These are phyloP conservation scores for Cladosporium sp. DNA, from an alignment of 2,329 filamentous ascomycete genomes.

Conservation along the genomic window DNA sequence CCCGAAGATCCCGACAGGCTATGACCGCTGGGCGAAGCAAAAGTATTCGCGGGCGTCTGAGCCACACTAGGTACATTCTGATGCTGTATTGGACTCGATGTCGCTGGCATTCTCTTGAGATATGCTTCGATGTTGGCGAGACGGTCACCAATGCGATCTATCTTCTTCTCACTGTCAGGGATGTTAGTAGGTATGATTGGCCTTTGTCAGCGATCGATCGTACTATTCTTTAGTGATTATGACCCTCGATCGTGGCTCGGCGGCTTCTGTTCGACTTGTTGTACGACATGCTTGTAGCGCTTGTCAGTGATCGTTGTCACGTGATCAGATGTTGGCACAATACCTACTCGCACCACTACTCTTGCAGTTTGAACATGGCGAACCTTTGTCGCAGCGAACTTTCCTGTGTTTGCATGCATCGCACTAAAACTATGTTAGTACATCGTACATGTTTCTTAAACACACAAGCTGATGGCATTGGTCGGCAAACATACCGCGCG, in stretches of 20 bases:
- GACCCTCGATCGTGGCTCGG: conserved; percentile 15
- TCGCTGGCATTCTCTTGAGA: conserved; percentile 14
- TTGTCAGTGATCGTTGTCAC: background rate
- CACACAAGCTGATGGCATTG: background rate
- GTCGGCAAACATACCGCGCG: conserved; percentile 1
- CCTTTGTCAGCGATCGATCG: background rate
- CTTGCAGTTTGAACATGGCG: conserved; percentile 15
- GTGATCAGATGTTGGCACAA: background rate
- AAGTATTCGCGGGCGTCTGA: conserved; percentile 1
- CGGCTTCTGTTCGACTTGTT: background rate
- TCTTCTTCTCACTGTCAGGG: conserved; percentile 21
- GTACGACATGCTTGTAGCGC: conserved; percentile 12
- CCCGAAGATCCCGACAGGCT: conserved; percentile 4
- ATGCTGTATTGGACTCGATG: conserved; percentile 8
- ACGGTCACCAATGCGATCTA: conserved; percentile 20
- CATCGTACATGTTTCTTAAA: background rate
- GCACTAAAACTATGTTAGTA: conserved; percentile 7
- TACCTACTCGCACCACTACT: conserved; percentile 13
- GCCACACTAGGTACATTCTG: conserved; percentile 3
- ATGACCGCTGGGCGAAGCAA: conserved; percentile 10
- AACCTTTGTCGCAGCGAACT: conserved; percentile 16
- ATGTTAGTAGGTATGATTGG: background rate
- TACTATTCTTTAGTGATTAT: conserved; percentile 19
- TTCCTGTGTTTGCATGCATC: conserved; percentile 15
- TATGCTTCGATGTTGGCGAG: conserved; percentile 18